Percentiles rank a stretch among this genome's conserved stretches.
phyloP scores from a whole-genome alignment of 176 grass and related monocot species.

The Zoysia japonica region DNA sequence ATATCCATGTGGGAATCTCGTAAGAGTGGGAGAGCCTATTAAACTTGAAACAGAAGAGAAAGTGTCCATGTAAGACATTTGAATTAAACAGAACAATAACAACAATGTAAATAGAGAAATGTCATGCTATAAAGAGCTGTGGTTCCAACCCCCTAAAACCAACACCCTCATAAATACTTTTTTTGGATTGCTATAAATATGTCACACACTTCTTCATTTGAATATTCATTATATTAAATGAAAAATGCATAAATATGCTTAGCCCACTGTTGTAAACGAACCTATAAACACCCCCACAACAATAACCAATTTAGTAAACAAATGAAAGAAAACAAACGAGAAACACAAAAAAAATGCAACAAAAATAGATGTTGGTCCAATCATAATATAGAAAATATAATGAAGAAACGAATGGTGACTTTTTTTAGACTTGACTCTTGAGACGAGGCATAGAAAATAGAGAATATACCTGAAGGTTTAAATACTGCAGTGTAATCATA shows the following conservation, averaged over 20 bases:
- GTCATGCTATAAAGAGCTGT: neutral
- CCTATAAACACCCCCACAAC: no score
- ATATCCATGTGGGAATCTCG: conserved; percentile 89
- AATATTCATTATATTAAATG: conserved; percentile 12
- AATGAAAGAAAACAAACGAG: neutral
- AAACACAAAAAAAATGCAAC: neutral
- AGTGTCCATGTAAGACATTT: conserved; percentile 20
- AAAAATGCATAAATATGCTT: neutral
- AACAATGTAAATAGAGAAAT: neutral
- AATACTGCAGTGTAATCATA: conserved; percentile 77
- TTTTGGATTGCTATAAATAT: neutral
- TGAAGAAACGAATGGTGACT: neutral
- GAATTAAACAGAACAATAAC: neutral
- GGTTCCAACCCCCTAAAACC: neutral
- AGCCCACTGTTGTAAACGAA: neutral
- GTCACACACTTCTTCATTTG: neutral
- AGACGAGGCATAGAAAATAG: neutral
- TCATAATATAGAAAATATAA: conserved; percentile 20
- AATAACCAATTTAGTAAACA: neutral
- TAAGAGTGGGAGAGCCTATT: conserved; percentile 74
- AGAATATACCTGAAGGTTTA: conserved; percentile 89
- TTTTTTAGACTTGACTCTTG: neutral
- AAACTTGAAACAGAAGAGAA: conserved; percentile 56
- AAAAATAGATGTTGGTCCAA: conserved; percentile 9
- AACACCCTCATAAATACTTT: neutral